Base-by-base conservation (phyloP, 169 alveolate genomes). In the Blepharisma undulans region DNA sequence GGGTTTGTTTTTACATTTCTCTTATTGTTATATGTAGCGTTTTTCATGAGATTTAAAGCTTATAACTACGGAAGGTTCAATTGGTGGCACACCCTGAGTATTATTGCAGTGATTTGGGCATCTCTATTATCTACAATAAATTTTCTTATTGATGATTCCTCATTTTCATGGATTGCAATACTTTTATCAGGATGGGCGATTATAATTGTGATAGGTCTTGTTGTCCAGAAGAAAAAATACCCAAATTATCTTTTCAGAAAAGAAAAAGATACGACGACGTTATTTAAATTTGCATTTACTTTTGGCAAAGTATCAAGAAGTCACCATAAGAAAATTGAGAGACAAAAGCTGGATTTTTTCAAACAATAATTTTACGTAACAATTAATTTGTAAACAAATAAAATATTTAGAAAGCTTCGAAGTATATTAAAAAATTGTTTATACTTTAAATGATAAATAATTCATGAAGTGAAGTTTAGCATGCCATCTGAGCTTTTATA, bases 1-100 rank as follows among this genome's bases (percentile, higher is more conserved):
- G 74, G 74, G 21, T n/a, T 34, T 36, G 22, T 48, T 6, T n/a
- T 84, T 84, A 48, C 60, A n/a, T 2, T 84, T 21, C 1, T 84
- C 1, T 6, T 84, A 25, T 22, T 84, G 60, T n/a, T 34, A 0
- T 84, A 22, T 36, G 2, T 33, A 25, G 1, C n/a, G 18, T 25
- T 84, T 48, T 30, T 84, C 0, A 6, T 18, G 7, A 32, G 77
- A 59, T 48, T 21, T 79, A 84, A 84, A 48, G 77, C 89, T 36
- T 84, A 22, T 84, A 84, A 84, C 34, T 84, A 84, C n/a, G 33
- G 77, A 48, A 1, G 89, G 14, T n/a, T 30, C 10, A 84, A 84
- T 30, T n/a, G 33, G 10, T 84, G 89, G 89, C 6, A 21, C 10
- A 22, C 10, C 5, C 36, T 84, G 60, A 48, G 79, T 48, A 8